Conservation (phyloP, 2,329 filamentous ascomycete genomes). For the Chlorencoelia australis region DNA sequence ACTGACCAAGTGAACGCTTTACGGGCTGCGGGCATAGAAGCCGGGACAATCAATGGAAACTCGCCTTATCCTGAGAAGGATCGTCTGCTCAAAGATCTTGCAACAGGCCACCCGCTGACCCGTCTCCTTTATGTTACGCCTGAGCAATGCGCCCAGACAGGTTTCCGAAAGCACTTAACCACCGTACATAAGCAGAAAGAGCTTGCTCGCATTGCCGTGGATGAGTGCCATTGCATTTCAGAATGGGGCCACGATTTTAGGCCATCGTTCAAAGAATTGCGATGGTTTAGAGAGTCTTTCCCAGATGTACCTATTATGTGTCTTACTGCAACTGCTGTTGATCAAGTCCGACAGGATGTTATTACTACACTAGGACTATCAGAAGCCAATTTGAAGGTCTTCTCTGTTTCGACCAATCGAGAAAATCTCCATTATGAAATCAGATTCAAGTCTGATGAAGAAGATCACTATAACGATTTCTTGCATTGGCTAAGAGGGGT, state of each 20-base stretch:
- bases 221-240: constrained; percentile 94
- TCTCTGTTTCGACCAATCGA: constrained; percentile 74
- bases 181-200: constrained; percentile 71
- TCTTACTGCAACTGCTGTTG: constrained; percentile 83
- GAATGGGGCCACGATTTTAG: constrained; percentile 98
- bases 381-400: constrained; percentile 53
- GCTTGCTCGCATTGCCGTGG: constrained; percentile 78
- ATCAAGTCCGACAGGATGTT: constrained; percentile 72
- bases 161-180: constrained; percentile 65
- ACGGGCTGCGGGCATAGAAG: constrained; percentile 62
- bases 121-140: constrained; percentile 89
- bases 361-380: constrained; percentile 64
- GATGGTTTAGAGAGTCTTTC: constrained; percentile 74
- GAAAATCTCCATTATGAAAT: constrained; percentile 88
- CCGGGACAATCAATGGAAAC: constrained; percentile 79
- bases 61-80: constrained; percentile 56
- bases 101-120: constrained; percentile 75
- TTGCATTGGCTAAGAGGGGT: constrained; percentile 66
- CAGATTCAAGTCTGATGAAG: constrained; percentile 67
- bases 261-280: constrained; percentile 78
- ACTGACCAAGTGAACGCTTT: constrained; percentile 87
- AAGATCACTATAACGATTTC: constrained; percentile 65
- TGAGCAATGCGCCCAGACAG: constrained; percentile 69
- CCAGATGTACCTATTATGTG: constrained; percentile 86
- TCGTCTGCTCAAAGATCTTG: constrained; percentile 68